phyloP scores from a whole-genome alignment of 2,329 filamentous ascomycete genomes.

The Fusarium dlaminii region DNA sequence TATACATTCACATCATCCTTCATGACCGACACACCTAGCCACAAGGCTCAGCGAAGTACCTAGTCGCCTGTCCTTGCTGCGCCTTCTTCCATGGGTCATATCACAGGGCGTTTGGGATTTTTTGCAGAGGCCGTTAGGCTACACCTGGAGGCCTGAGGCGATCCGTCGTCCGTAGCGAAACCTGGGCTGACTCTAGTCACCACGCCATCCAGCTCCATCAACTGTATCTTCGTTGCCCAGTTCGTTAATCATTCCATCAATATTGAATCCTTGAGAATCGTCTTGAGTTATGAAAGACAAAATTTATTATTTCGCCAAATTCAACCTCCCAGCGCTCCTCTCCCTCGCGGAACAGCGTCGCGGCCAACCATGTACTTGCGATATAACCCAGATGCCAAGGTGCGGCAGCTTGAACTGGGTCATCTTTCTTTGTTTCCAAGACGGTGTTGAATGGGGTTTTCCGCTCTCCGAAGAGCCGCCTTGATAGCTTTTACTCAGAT shows the following conservation, averaged over 20 bases:
- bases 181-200: not conserved
- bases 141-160: not conserved
- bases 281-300: not conserved
- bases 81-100: not conserved
- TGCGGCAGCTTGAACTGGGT: not conserved
- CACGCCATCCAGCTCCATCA: not conserved
- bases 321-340: not conserved
- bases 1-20: not conserved
- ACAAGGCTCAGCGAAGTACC: not conserved
- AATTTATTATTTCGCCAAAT: not conserved
- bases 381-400: not conserved
- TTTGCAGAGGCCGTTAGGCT: not conserved
- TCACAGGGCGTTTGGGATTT: not conserved
- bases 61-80: not conserved
- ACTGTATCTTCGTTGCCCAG: not conserved
- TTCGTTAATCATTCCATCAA: not conserved
- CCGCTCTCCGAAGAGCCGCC: accelerated
- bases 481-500: accelerated
- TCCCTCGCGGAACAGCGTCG: not conserved
- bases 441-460: not conserved
- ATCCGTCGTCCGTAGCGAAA: not conserved
- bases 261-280: not conserved
- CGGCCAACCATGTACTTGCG: not conserved
- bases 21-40: not conserved
- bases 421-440: not conserved